Evolutionary conservation across 2,329 filamentous ascomycete species (phyloP), one percentile per base, ranked within the genome.

Genomic region (Magnaporthiopsis incrustans): DNA sequence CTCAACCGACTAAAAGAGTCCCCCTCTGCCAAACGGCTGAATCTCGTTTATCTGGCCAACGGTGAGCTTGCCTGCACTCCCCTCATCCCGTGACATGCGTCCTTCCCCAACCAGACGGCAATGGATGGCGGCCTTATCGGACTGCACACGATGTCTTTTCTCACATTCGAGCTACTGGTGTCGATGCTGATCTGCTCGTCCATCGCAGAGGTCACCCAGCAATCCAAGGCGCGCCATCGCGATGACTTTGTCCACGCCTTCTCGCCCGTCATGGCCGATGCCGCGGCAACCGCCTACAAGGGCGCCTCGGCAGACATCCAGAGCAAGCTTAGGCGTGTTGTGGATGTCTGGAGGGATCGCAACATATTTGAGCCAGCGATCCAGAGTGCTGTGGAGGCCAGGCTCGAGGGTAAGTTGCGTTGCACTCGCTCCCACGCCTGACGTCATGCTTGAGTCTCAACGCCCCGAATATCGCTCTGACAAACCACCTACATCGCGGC

Each of bases 1-100:
- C 81, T 96, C 67, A 89, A 95, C 70, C 88, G 91, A 66, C 81
- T 99, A 66, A 95, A 92, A 72, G 94, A 98, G 69, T 92, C 92
- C 1, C 86, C 90, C 8, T 89, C 91, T 66, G 86, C 89, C 66
- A 97, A 97, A 76, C 87, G 92, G 70, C 81, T 99, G 66, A 97
- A 92, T 71, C 81, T 98, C 68, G 85, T 99, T 67, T 99, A 99
- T 75, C 88, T 99, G 64, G 93, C 93, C 67, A 99, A 99, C 76
- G 92, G 92, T 95, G 82, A 73, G 83, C 35, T 62, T 15, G 44
- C 44, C 57, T 72, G 62, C 35, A 62, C 33, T 60, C 18, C 44
- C 44, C 44, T 44, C 44, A 53, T 11, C 44, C 44, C 44, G 44
- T 53, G 44, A 53, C 44, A 22, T 53, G 44, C 44, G n/a, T n/a